Evolutionary conservation across 2,329 filamentous ascomycete species (phyloP), one percentile per base, ranked within the genome.

Genomic region (Microdochium bolleyi): DNA sequence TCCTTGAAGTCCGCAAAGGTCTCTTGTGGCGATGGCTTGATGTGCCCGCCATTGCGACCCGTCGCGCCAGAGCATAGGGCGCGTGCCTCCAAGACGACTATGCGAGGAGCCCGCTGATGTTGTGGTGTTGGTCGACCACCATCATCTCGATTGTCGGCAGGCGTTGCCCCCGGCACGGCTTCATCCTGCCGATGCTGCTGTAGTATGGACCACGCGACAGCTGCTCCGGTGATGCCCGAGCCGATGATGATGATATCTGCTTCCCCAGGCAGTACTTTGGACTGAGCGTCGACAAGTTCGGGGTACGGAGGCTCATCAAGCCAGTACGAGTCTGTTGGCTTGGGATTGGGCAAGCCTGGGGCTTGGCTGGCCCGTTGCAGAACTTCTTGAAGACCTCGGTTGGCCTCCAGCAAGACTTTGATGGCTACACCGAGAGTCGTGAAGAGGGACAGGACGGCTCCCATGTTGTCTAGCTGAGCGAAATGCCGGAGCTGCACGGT

Each of bases 171-270:
- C 24, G 32, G 9, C 44, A 44, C 7, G 52, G 54, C 2, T 30
- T 30, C 27, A 5, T 30, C 5, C 27, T 11, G 5, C 11, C 27
- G 27, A 25, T 52, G 52, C 25, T 60, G 58, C 22, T 57, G 50
- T 24, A 70, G 58, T 2, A 70, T 52, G 3, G 67, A 64, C 21
- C 68, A 60, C 3, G 70, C 72, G 16, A 73, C 62, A 21, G 68
- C 67, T 2, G 69, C 71, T 10, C 71, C 76, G 1, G 77, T 75
- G 54, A 82, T 80, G 1, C 79, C 80, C 34, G 77, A 80, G 22
- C 79, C 78, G 56, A 82, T 73, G 41, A 82, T 71, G 19, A 77
- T 71, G 2, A 79, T 62, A 53, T 82, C 78, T 5, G 70, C 72
- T 7, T 65, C 60, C 1, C 58, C 48, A 0, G 74, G 72, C 8